Base-by-base conservation (phyloP, 805 yeast species). In the Ogataea pilisensis region DNA sequence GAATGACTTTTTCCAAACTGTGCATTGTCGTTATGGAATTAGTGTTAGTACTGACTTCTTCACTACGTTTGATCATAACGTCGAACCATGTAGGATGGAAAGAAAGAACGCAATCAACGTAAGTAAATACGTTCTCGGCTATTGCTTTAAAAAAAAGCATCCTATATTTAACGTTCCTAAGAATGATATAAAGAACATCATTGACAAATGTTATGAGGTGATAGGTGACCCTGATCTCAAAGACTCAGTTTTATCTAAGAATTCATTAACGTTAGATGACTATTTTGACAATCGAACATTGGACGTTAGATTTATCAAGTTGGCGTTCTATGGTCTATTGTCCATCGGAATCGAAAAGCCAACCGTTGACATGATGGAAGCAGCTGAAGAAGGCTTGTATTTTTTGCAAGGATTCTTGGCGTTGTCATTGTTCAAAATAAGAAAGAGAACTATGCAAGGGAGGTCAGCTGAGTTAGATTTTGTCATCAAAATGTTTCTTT, bases 401-500 rank as follows among this genome's bases (percentile, higher is more conserved):
- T 84, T 73, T 52, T 55, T 83, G 36, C 81, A 84, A 53, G 95
- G 85, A 0, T 72, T 82, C 1, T 66, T 82, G 25, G 76, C 81
- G 18, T 69, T 88, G 43, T 75, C 85, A n/a, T 66, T 82, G 16
- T 89, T 80, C 65, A 81, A 70, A 43, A 67, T 76, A 9, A 68
- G 96, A 34, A 85, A 85, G 54, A 77, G 88, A 44, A 73, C 85
- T 2, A 78, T 82, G 70, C 95, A 88, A 48, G 85, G 90, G 9
- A 70, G 95, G 42, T 79, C 84, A 0, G 85, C 88, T 4, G 97
- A 89, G 54, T 59, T 91, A 28, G 93, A 85, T 42, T 72, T 76
- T 32, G 86, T 93, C 2, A 75, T 86, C 14, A 72, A 73, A 35
- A 74, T 81, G 59, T 70, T 89, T 43, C 73, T 70, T 37, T 66